Percentiles rank a stretch among this genome's conserved stretches.
phyloP scores from a whole-genome alignment of 2,329 filamentous ascomycete species.

The Stachybotrys chartarum region DNA sequence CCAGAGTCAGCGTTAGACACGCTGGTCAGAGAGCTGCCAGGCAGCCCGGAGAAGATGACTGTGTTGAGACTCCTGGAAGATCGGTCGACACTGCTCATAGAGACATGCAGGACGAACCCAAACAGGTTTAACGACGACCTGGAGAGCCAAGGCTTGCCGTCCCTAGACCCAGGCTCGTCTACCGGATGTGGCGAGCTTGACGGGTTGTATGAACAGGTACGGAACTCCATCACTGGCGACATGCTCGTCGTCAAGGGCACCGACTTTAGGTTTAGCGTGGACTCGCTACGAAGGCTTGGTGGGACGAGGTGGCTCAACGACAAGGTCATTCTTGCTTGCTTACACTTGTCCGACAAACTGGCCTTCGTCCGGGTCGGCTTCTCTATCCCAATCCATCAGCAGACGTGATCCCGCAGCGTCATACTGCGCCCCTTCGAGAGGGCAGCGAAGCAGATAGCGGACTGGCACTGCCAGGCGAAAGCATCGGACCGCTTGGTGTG shows the following conservation, averaged over 20 bases:
- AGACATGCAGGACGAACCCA: constrained; percentile 2
- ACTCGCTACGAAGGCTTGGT: background rate
- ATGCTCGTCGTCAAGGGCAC: background rate
- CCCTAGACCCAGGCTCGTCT: background rate
- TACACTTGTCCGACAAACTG: constrained; percentile 6
- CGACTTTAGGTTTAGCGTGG: background rate
- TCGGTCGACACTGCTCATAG: constrained; percentile 2
- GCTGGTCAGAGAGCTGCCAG: constrained; percentile 1
- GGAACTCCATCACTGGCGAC: background rate
- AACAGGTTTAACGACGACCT: constrained; percentile 1
- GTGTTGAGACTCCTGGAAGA: constrained; percentile 3
- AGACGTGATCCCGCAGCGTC: background rate
- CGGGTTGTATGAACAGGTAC: constrained; percentile 1
- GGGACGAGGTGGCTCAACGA: background rate
- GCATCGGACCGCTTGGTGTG: background rate
- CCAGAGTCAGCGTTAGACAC: background rate
- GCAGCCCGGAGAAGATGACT: constrained; percentile 1
- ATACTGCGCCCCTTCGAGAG: constrained; percentile 5
- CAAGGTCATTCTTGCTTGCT: constrained; percentile 3
- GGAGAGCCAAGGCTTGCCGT: background rate
- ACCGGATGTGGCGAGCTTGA: background rate
- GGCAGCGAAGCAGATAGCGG: constrained; percentile 1
- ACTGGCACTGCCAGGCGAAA: constrained; percentile 2
- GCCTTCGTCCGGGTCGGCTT: constrained; percentile 4
- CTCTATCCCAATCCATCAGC: constrained; percentile 5